Conservation (phyloP, 306 rosid species). For the Lathyrus tuberosus region DNA sequence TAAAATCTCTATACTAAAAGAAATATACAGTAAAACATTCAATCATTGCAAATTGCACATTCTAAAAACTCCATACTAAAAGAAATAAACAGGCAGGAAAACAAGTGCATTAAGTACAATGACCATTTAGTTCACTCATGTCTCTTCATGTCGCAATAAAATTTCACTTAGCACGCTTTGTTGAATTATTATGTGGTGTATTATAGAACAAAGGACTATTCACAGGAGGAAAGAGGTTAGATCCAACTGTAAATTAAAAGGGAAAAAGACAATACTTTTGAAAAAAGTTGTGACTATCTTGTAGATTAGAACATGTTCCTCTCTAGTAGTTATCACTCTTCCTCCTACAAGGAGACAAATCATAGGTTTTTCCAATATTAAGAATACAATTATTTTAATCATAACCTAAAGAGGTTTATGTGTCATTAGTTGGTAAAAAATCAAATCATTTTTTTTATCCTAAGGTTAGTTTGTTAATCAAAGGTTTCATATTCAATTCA, state of each 20-base stretch:
- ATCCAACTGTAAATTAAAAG: conserved; percentile 34
- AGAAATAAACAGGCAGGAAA: neutral
- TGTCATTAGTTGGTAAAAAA: too few species aligned
- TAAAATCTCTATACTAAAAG: too few species aligned
- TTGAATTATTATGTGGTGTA: conserved; percentile 26
- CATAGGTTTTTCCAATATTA: conserved; percentile 38
- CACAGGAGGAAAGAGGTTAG: conserved; percentile 22
- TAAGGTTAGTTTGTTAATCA: too few species aligned
- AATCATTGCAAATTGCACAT: neutral
- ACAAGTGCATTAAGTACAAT: conserved; percentile 15
- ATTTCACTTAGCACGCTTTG: conserved; percentile 28
- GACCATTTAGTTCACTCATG: neutral
- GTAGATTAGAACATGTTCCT: conserved; percentile 41
- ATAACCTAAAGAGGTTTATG: neutral
- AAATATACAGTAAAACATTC: too few species aligned
- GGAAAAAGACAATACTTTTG: conserved; percentile 32
- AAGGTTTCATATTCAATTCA: too few species aligned
- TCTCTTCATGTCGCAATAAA: conserved; percentile 17
- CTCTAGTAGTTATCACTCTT: conserved; percentile 42
- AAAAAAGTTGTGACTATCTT: conserved; percentile 43
- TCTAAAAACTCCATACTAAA: neutral
- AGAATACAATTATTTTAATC: neutral
- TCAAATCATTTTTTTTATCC: too few species aligned
- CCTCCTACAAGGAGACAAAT: conserved; percentile 48
- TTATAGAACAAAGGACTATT: conserved; percentile 36